Evolutionary conservation across 371 early-diverging fungal genomes (phyloP).

Genomic region (Apophysomyces variabilis): DNA sequence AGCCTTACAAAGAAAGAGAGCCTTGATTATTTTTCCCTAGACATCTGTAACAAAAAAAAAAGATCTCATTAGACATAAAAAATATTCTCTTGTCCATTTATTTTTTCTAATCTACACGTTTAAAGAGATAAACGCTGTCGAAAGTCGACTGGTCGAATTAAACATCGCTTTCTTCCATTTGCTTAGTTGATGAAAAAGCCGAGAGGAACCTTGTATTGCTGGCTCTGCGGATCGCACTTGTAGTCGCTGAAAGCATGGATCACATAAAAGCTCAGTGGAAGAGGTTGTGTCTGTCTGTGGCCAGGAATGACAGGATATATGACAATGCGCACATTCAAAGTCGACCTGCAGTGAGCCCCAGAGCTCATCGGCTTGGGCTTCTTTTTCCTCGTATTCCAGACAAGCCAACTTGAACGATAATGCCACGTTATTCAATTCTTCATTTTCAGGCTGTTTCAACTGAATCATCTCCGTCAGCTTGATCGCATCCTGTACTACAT

Average conservation of each 20-base stretch:
- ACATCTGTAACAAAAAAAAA: constrained; percentile 8
- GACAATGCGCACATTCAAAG: constrained; percentile 28
- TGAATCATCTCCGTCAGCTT: not conserved
- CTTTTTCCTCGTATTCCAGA: constrained; percentile 29
- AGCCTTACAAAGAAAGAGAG: constrained; percentile 16
- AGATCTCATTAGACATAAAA: not conserved
- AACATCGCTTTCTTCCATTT: not conserved
- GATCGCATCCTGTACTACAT: not conserved
- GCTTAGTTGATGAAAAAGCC: not conserved
- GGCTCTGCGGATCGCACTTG: not conserved
- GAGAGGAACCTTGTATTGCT: not conserved
- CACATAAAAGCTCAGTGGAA: constrained; percentile 9
- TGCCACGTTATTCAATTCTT: constrained; percentile 23
- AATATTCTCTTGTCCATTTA: not conserved
- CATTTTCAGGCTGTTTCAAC: constrained; percentile 1
- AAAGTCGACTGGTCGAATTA: too few species aligned
- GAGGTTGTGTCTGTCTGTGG: constrained; percentile 11
- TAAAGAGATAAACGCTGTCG: too few species aligned
- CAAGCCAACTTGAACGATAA: constrained; percentile 29
- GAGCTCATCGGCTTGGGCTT: constrained; percentile 20
- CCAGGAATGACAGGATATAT: constrained; percentile 14
- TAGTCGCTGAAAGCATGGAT: not conserved
- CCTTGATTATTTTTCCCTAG: constrained; percentile 26
- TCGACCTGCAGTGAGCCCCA: constrained; percentile 21
- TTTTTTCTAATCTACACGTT: not conserved